These are phyloP conservation scores for Hippophae gyantsensis DNA, from an alignment of 306 rosid species.

Conservation along the genomic window DNA sequence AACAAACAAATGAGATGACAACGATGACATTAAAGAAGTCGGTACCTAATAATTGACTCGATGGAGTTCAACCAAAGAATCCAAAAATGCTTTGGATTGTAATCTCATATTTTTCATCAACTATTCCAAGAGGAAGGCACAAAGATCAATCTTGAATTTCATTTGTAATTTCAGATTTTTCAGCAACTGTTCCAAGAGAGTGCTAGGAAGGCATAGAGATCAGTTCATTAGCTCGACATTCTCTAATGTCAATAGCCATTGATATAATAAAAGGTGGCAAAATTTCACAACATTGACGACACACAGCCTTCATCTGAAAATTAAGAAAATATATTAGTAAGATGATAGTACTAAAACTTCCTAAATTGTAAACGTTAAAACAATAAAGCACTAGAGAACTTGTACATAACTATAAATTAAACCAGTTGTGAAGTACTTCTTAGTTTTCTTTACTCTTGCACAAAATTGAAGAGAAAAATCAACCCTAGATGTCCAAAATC, in stretches of 20 bases:
- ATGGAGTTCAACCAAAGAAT: not conserved
- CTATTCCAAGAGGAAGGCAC: constrained; percentile 30
- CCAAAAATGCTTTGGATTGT: constrained; percentile 15
- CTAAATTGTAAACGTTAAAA: constrained; percentile 11
- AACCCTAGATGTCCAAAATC: too few relatives aligned
- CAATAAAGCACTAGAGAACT: not conserved
- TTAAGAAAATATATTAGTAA: constrained; percentile 8
- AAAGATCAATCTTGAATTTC: constrained; percentile 34
- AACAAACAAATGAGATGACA: too few relatives aligned
- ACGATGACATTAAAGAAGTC: too few relatives aligned
- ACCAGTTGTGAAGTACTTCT: constrained; percentile 37
- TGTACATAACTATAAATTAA: constrained; percentile 4
- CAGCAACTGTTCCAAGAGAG: constrained; percentile 19
- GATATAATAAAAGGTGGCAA: constrained; percentile 32
- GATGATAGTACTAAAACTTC: constrained; percentile 4
- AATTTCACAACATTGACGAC: constrained; percentile 61
- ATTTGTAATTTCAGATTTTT: constrained; percentile 5
- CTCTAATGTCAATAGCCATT: constrained; percentile 40
- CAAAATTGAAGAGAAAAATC: too few relatives aligned
- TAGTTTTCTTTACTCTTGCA: not conserved
- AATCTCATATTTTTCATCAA: constrained; percentile 4
- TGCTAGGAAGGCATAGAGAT: constrained; percentile 51
- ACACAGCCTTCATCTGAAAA: constrained; percentile 66
- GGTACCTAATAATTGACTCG: constrained; percentile 3
- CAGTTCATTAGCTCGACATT: constrained; percentile 42